These are phyloP conservation scores for Triticum monococcum DNA, from an alignment of 176 grass and related monocot species.

Conservation along the genomic window DNA sequence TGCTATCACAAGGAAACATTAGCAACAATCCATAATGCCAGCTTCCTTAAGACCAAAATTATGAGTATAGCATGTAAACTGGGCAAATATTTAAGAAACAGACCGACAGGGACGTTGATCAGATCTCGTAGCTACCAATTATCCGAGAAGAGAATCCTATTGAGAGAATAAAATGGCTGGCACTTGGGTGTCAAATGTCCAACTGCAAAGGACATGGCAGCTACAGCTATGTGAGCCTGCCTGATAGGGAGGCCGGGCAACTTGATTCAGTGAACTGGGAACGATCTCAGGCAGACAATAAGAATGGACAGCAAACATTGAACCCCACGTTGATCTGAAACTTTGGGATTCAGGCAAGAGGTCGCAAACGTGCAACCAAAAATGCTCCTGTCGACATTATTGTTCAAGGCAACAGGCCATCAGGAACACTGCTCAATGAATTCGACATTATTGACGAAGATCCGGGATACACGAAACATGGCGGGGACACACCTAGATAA, in stretches of 20 bases:
- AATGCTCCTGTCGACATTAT: constrained; percentile 28
- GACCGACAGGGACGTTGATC: background rate
- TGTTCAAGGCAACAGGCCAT: background rate
- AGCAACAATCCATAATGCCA: background rate
- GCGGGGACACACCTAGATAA: background rate
- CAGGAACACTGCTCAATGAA: constrained; percentile 6
- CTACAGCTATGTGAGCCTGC: constrained; percentile 30
- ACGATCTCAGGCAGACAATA: constrained; percentile 13
- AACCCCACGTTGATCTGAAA: constrained; percentile 35
- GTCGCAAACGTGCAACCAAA: constrained; percentile 37
- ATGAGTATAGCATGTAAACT: background rate
- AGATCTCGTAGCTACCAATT: constrained; percentile 1
- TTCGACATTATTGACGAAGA: constrained; percentile 23
- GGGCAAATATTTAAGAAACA: background rate
- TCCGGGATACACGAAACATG: constrained; percentile 31
- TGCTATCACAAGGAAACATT: background rate
- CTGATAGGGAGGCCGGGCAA: constrained; percentile 25
- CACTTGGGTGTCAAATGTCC: constrained; percentile 24
- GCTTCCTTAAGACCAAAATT: background rate
- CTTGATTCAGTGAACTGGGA: constrained; percentile 1
- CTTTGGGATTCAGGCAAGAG: constrained; percentile 28
- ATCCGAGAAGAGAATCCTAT: background rate
- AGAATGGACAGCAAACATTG: constrained; percentile 23
- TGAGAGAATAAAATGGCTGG: constrained; percentile 5
- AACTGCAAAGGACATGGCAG: constrained; percentile 33